Base-by-base conservation (phyloP, 2,329 filamentous ascomycete genomes). In the Scedosporium apiospermum region DNA sequence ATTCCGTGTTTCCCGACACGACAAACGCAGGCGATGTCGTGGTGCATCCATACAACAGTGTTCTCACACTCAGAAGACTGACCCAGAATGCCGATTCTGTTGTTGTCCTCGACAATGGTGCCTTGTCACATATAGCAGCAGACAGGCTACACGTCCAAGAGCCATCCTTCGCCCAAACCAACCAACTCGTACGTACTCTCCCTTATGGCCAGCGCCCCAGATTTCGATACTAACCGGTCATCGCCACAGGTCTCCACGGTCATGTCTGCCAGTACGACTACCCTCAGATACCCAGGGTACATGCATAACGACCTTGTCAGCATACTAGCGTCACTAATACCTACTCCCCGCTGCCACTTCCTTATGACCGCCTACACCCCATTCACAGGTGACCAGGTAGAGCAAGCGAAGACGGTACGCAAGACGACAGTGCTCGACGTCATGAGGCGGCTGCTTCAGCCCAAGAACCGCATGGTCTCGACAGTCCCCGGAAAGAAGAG, bases 301-400 rank as follows among this genome's bases (percentile, higher is more conserved):
- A 99, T 99, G 95, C 95, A 99, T 80, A 99, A 99, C 75, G 95
- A 99, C 72, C 88, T 99, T 16, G 93, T 96, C 71, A 95, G 93
- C 75, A 98, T 99, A 69, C 84, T 99, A 63, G 95, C 96, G 26
- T 96, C 92, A 21, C 83, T 99, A 51, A 98, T 99, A 65, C 95
- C 95, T 1, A 99, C 93, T 0, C 96, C 95, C 9, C 88, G 95
- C 68, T 96, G 93, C 73, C 96, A 99, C 78, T 99, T 99, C 83
- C 82, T 99, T 64, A 96, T 97, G 87, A 99, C 95, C 4, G 91
- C 93, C 53, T 99, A 99, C 78, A 99, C 95, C 0, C 95, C 95
- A 5, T 99, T 99, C 72, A 98, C 95, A 0, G 91, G 92, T 65
- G 91, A 97, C 73, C 95, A 95, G 71, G 90, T 99, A 63, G 93